These are phyloP conservation scores for Plenodomus tracheiphilus DNA, from an alignment of 2,329 filamentous ascomycete genomes.

Conservation along the genomic window DNA sequence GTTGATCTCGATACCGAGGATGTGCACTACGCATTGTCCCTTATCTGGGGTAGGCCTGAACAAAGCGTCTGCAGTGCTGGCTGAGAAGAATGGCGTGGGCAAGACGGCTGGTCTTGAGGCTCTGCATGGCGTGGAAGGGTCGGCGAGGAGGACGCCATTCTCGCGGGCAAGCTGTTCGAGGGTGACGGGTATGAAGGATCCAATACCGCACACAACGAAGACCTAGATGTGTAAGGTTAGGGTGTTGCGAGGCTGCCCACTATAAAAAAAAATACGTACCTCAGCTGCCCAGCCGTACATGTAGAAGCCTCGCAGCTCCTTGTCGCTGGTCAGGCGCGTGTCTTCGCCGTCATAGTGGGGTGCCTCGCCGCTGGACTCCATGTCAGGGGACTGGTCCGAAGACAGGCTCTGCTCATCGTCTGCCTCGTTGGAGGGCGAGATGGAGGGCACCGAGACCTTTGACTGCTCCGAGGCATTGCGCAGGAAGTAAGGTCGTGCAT, in stretches of 20 bases:
- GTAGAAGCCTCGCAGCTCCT: constrained; percentile 93
- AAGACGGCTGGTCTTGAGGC: constrained; percentile 59
- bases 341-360: constrained; percentile 80
- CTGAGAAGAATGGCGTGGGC: constrained; percentile 22
- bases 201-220: constrained; percentile 87
- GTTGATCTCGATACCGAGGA: constrained; percentile 86
- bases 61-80: constrained; percentile 15
- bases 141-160: constrained; percentile 81
- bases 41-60: constrained; percentile 31
- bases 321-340: constrained; percentile 80
- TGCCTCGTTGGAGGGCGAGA: constrained; percentile 47
- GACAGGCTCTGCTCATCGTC: constrained; percentile 49
- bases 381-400: constrained; percentile 34
- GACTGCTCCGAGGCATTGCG: constrained; percentile 39
- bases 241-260: too few species aligned
- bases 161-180: constrained; percentile 92
- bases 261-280: constrained; percentile 41
- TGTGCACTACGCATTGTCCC: constrained; percentile 76
- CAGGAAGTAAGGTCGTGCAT: constrained; percentile 27
- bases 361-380: constrained; percentile 35
- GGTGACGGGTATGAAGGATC: constrained; percentile 90
- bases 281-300: constrained; percentile 95
- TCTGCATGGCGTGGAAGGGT: constrained; percentile 75
- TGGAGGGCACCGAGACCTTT: constrained; percentile 39
- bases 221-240: too few species aligned